Evolutionary conservation across 164 flowering plant genomes (phyloP).

Genomic region (Dillenia turbinata): DNA sequence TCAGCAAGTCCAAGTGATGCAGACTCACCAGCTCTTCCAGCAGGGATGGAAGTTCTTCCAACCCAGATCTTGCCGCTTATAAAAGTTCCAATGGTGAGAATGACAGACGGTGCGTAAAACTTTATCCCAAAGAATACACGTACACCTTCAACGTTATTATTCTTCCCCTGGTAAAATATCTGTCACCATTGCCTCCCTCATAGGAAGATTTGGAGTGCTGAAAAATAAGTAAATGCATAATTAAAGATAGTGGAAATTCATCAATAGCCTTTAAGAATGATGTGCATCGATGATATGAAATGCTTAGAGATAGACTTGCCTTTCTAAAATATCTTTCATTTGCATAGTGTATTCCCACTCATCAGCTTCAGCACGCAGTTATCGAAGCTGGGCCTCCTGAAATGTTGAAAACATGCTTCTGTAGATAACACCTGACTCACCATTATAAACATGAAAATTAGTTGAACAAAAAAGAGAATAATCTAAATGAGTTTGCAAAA

Average conservation of each 20-base stretch:
- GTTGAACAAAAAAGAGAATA: not conserved
- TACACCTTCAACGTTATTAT: conserved; percentile 93
- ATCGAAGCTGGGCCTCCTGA: conserved; percentile 93
- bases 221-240: conserved; percentile 8
- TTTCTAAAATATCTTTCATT: conserved; percentile 81
- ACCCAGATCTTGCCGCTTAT: conserved; percentile 99
- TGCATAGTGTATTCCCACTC: conserved; percentile 88
- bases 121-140: conserved; percentile 88
- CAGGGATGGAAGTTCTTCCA: conserved; percentile 90
- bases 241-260: no score
- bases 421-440: conserved; percentile 73
- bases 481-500: no score
- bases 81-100: conserved; percentile 96
- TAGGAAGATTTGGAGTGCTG: conserved; percentile 87
- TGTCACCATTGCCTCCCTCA: conserved; percentile 96
- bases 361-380: conserved; percentile 95
- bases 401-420: conserved; percentile 81
- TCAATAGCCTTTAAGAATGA: no score
- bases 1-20: conserved; percentile 94
- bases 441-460: conserved; percentile 1
- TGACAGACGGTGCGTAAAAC: conserved; percentile 82
- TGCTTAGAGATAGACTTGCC: conserved; percentile 34
- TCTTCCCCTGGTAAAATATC: conserved; percentile 76
- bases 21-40: conserved; percentile 99
- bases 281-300: no score